Base-by-base conservation (phyloP, 768 basidiomycete species). In the Mrakia frigida region DNA sequence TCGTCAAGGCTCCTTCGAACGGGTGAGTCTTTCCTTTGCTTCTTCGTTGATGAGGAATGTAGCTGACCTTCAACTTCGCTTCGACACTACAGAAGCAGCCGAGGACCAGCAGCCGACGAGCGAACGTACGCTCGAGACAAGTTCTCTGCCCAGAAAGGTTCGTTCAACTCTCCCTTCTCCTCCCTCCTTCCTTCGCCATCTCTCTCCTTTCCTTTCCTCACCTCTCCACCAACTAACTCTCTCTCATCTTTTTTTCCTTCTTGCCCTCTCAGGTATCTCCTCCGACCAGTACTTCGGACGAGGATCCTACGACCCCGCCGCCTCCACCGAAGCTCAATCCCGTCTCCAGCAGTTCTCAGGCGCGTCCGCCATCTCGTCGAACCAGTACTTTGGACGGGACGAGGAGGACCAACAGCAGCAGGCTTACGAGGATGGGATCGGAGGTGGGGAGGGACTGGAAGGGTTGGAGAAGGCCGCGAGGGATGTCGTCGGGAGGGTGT, bases 281-380 rank as follows among this genome's bases (percentile, higher is more conserved):
- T 96, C 94, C 5, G 97, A 98, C 81, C 94, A 94, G 92, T 98
- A 91, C 86, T 98, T 98, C 82, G 93, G 90, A 33, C 88, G 96
- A 59, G 91, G 91, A 69, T 83, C 89, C 31, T 98, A 97, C 84
- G 95, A 98, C 81, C 88, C 92, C 2, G 81, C 83, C 52, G 86
- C 89, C 5, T 81, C 87, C 59, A 84, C 86, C 65, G 94, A 98
- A 84, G 94, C 94, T 7, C 91, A 93, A 81, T 84, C 87, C 16
- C 89, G 96, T 3, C 85, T 98, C 59, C 88, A 90, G 80, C 85
- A 88, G 56, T 99, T 99, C 89, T 88, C 90, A 80, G 96, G 96
- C 16, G 93, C 95, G 21, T 92, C 91, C 0, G 89, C 93, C 43
- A 98, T 98, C 81, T 96, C 94, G 0, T 96, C 94, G 23, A 95